phyloP scores from a whole-genome alignment of 1,284 basidiomycete genomes.

The Ganoderma meredithae region DNA sequence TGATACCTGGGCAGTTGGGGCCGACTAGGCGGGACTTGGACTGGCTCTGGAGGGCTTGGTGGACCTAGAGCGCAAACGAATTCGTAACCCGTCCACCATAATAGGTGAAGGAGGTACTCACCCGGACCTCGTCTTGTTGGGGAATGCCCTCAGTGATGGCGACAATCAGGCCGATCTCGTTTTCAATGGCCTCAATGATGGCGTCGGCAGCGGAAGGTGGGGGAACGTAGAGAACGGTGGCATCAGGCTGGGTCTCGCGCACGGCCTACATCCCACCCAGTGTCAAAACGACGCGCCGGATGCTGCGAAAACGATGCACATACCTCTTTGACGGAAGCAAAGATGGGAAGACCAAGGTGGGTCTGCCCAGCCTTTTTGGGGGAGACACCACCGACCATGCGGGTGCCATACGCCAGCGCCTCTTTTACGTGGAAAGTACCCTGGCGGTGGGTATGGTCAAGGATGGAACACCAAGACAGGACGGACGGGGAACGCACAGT shows the following conservation, averaged over 20 bases:
- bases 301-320: conserved; percentile 30
- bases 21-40: conserved; percentile 95
- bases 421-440: conserved; percentile 98
- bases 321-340: conserved; percentile 92
- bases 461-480: neutral
- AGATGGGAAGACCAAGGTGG: conserved; percentile 96
- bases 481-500: conserved; percentile 66
- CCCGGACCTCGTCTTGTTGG: conserved; percentile 93
- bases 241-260: conserved; percentile 84
- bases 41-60: conserved; percentile 94
- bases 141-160: conserved; percentile 98
- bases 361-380: conserved; percentile 97
- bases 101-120: conserved; percentile 43
- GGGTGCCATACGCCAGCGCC: conserved; percentile 94
- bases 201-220: conserved; percentile 93
- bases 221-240: conserved; percentile 95
- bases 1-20: conserved; percentile 98
- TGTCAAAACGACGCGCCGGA: neutral
- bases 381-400: conserved; percentile 97
- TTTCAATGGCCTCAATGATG: conserved; percentile 97
- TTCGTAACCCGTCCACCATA: conserved; percentile 12
- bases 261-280: conserved; percentile 68
- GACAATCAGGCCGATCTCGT: conserved; percentile 95
- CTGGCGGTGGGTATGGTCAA: conserved; percentile 50
- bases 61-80: conserved; percentile 61